Percentiles rank a stretch among this genome's conserved stretches.
Evolutionary conservation across 108 stramenopile genomes (phyloP).

Genomic region (Asterionellopsis glacialis): DNA sequence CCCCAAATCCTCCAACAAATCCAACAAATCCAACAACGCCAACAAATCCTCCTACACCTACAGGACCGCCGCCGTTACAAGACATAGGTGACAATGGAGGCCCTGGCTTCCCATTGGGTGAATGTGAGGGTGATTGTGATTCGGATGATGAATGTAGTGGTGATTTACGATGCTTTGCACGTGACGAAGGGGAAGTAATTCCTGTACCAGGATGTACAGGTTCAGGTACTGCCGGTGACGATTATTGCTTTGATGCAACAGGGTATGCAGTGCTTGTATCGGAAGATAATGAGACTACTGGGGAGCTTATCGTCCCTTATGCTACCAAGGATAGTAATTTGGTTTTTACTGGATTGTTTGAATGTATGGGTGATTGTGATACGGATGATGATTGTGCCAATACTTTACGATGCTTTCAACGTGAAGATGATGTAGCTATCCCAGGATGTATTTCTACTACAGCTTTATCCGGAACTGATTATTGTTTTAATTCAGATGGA

Average conservation of each 20-base stretch:
- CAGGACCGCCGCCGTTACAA: too few species aligned
- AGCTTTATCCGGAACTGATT: slow-evolving; percentile 24
- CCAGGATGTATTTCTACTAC: slow-evolving; percentile 49
- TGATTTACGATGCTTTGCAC: slow-evolving; percentile 31
- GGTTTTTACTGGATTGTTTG: slow-evolving; percentile 17
- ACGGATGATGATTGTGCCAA: slow-evolving; percentile 14
- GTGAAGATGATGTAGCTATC: slow-evolving; percentile 22
- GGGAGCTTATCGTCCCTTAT: background rate
- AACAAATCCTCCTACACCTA: too few species aligned
- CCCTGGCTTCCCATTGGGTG: slow-evolving; percentile 7
- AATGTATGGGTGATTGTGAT: slow-evolving; percentile 36
- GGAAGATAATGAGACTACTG: background rate
- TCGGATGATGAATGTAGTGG: slow-evolving; percentile 22
- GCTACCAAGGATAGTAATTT: background rate
- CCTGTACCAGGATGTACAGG: slow-evolving; percentile 27
- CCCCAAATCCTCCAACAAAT: too few species aligned
- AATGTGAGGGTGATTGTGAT: slow-evolving; percentile 45
- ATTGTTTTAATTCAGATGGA: slow-evolving; percentile 11
- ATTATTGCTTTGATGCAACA: slow-evolving; percentile 4
- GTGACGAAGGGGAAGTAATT: slow-evolving; percentile 6
- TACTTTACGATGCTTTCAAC: slow-evolving; percentile 10
- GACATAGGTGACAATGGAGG: too few species aligned
- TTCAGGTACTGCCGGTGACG: background rate
- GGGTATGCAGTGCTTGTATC: background rate
- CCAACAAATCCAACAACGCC: too few species aligned